Evolutionary conservation across 192 early-diverging fungal species (phyloP).

Genomic region (Chytriomyces sp.): DNA sequence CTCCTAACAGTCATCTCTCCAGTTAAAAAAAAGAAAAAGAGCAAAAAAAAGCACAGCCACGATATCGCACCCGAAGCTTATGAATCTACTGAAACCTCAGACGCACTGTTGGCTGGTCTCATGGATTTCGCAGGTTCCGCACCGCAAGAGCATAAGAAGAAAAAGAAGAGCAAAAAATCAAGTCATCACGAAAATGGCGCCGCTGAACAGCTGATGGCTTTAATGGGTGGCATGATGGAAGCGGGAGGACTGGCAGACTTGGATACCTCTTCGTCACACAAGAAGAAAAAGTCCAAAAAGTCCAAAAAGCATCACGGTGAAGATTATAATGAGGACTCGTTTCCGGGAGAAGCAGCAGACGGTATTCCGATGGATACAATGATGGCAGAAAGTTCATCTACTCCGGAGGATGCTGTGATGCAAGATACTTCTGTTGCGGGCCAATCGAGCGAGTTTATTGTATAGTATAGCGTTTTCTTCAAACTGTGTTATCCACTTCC

Average conservation of each 20-base stretch:
- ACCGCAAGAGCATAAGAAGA: constrained; percentile 15
- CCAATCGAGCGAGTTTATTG: not conserved
- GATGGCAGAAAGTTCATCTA: not conserved
- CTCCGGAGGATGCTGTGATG: not conserved
- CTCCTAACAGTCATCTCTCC: not conserved
- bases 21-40: constrained; percentile 43
- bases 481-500: not conserved
- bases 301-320: constrained; percentile 29
- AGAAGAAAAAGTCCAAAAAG: constrained; percentile 41
- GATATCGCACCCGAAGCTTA: constrained; percentile 10
- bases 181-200: constrained; percentile 14
- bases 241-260: not conserved
- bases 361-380: too few species aligned
- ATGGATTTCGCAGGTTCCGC: constrained; percentile 6
- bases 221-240: constrained; percentile 19
- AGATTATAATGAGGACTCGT: constrained; percentile 1
- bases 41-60: constrained; percentile 40
- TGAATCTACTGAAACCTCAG: not conserved
- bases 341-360: constrained; percentile 12
- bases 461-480: constrained; percentile 2
- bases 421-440: not conserved
- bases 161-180: constrained; percentile 23
- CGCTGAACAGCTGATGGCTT: not conserved
- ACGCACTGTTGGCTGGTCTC: constrained; percentile 22
- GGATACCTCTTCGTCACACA: not conserved